Evolutionary conservation across 805 yeast species (phyloP), one percentile per base, ranked within the genome.

Genomic region (Lipomyces chichibuensis): DNA sequence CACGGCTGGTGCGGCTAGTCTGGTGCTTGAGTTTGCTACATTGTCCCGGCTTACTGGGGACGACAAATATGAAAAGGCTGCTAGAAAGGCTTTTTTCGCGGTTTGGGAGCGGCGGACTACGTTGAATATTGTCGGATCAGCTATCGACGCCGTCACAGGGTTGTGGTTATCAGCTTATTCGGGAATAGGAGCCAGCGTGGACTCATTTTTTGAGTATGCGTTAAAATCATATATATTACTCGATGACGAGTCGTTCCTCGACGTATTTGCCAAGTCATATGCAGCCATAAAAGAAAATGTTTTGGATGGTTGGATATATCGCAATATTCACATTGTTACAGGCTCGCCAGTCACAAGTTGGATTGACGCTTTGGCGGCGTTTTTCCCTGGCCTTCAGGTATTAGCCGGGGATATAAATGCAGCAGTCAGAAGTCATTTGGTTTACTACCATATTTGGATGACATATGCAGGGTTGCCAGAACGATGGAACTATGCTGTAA

Each of bases 171-270:
- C 88, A 64, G 75, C 83, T 0, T 77, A 87, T 53, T 85, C 95
- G 0, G 97, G 97, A 0, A 83, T 90, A 9, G 98, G 98, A 1
- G 98, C 98, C 0, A 89, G 96, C 1, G 85, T 91, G 17, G 98
- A 93, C 77, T 91, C 97, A 0, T 91, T 91, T 74, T 93, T 88
- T 75, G 98, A 93, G 74, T 91, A 92, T 77, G 90, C 97, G 0
- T 81, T 91, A 54, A 93, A 93, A 75, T 87, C 88, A 25, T 80
- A 92, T 1, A 83, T 93, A 11, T 74, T 93, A 14, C 91, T 92
- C 67, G 86, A 90, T 74, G 90, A 89, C 71, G 80, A 80, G 14
- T 79, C 81, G 13, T 78, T 86, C 51, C 74, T 75, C 51, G 74
- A 79, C 2, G 82, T 92, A 66, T 92, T 93, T 91, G 75, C 81